These are phyloP conservation scores for Pythium angustatum DNA, from an alignment of 352 stramenopile genomes.

Conservation along the genomic window DNA sequence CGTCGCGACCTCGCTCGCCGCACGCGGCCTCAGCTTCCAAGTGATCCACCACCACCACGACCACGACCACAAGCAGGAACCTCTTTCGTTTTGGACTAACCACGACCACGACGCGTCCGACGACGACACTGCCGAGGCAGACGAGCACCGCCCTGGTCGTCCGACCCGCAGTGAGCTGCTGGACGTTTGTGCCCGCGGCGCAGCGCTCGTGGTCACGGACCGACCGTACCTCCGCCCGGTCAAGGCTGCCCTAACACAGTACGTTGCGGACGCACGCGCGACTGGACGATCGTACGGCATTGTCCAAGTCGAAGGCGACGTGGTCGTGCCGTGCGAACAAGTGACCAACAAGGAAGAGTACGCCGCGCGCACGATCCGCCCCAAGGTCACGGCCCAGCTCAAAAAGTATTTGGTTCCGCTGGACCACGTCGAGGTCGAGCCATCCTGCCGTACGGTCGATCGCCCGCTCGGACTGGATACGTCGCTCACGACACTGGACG, in stretches of 20 bases:
- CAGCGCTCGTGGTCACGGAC: constrained; percentile 75
- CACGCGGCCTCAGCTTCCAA: constrained; percentile 57
- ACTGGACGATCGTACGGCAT: constrained; percentile 62
- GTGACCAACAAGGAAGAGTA: constrained; percentile 95
- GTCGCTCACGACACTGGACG: constrained; percentile 40
- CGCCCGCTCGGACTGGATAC: constrained; percentile 25
- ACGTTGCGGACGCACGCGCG: constrained; percentile 34
- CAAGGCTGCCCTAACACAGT: constrained; percentile 42
- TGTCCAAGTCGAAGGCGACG: constrained; percentile 96
- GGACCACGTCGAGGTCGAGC: constrained; percentile 36
- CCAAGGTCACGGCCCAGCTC: constrained; percentile 94
- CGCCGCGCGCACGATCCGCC: constrained; percentile 96
- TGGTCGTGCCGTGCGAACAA: constrained; percentile 95
- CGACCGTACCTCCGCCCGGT: constrained; percentile 71
- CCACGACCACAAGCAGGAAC: background rate
- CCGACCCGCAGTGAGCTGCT: constrained; percentile 45
- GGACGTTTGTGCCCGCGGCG: constrained; percentile 42
- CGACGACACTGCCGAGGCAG: constrained; percentile 1
- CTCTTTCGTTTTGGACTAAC: constrained; percentile 26
- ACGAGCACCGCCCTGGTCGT: background rate
- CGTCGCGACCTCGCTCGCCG: constrained; percentile 40
- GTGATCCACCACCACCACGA: constrained; percentile 58
- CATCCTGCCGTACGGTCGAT: constrained; percentile 29
- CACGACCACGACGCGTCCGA: constrained; percentile 10
- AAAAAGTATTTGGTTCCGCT: constrained; percentile 82